phyloP scores from a whole-genome alignment of 495 filamentous ascomycete species.

The Xylaria acuta region DNA sequence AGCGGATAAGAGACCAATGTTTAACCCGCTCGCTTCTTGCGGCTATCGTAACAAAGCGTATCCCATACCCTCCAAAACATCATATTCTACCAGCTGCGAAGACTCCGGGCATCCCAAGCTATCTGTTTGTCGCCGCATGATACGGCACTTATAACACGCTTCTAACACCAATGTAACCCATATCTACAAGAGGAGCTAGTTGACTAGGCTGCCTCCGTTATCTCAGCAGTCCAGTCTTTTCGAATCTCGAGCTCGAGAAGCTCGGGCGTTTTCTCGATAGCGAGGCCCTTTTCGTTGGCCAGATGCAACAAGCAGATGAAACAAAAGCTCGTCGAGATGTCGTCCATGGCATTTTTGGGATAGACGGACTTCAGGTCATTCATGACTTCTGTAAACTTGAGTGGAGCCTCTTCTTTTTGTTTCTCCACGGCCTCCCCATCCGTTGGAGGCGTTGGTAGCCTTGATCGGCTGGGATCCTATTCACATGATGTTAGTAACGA shows the following conservation, averaged over 20 bases:
- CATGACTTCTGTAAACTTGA: conserved; percentile 91
- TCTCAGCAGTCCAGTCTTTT: conserved; percentile 63
- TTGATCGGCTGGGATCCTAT: conserved; percentile 38
- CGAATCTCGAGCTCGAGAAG: conserved; percentile 63
- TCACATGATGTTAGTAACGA: neutral
- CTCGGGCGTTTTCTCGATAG: conserved; percentile 64
- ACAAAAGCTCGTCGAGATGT: conserved; percentile 96
- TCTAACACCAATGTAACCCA: neutral
- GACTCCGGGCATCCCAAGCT: neutral
- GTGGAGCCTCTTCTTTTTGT: conserved; percentile 42
- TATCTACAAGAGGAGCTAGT: neutral
- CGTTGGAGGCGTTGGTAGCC: conserved; percentile 42
- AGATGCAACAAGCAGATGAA: conserved; percentile 97
- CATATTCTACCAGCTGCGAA: neutral
- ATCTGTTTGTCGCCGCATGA: neutral
- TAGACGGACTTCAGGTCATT: conserved; percentile 87
- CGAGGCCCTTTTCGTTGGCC: conserved; percentile 95
- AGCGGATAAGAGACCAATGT: neutral
- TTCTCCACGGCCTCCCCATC: conserved; percentile 34
- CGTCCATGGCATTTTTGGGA: conserved; percentile 78
- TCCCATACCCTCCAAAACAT: conserved; percentile 2
- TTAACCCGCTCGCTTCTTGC: neutral
- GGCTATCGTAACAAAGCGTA: conserved; percentile 20
- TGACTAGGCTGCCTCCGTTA: conserved; percentile 37
- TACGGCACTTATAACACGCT: neutral